Conservation (phyloP, 2,329 filamentous ascomycete species). For the Biscogniauxia sp. region DNA sequence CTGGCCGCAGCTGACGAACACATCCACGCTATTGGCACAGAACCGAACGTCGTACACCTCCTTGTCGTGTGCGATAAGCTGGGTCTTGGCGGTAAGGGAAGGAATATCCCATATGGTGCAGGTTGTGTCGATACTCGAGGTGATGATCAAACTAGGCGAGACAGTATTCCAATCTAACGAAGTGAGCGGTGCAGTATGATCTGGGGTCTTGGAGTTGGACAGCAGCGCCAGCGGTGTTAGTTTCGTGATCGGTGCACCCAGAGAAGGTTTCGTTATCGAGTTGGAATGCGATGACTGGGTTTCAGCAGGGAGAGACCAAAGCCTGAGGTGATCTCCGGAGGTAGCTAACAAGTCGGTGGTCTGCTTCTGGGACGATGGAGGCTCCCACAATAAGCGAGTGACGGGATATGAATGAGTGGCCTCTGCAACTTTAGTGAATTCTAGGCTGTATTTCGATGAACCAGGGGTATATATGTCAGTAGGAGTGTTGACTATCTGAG, state of each 20-base stretch:
- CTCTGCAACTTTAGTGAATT: constrained; percentile 92
- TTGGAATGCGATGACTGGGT: constrained; percentile 61
- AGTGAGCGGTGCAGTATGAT: constrained; percentile 94
- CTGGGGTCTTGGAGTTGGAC: constrained; percentile 97
- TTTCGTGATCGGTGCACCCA: constrained; percentile 66
- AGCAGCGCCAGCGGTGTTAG: constrained; percentile 88
- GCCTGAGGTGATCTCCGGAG: constrained; percentile 86
- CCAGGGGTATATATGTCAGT: constrained; percentile 68
- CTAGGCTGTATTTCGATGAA: constrained; percentile 71
- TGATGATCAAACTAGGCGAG: constrained; percentile 95
- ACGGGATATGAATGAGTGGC: constrained; percentile 98
- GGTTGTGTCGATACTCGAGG: constrained; percentile 96
- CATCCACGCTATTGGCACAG: constrained; percentile 96
- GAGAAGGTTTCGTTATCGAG: constrained; percentile 59
- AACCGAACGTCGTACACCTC: constrained; percentile 98
- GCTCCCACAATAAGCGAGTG: constrained; percentile 92
- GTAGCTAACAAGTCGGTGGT: constrained; percentile 93
- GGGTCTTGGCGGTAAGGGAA: constrained; percentile 94
- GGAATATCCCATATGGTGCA: constrained; percentile 99
- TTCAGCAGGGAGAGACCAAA: constrained; percentile 87
- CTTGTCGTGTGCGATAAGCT: constrained; percentile 97
- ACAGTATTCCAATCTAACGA: constrained; percentile 98
- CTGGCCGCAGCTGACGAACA: constrained; percentile 96
- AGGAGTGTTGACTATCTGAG: constrained; percentile 70
- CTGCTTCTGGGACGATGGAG: constrained; percentile 90